Percentiles rank a stretch among this genome's conserved stretches.
phyloP scores from a whole-genome alignment of 148 eudicot genomes.

The Chenopodium berlandieri region DNA sequence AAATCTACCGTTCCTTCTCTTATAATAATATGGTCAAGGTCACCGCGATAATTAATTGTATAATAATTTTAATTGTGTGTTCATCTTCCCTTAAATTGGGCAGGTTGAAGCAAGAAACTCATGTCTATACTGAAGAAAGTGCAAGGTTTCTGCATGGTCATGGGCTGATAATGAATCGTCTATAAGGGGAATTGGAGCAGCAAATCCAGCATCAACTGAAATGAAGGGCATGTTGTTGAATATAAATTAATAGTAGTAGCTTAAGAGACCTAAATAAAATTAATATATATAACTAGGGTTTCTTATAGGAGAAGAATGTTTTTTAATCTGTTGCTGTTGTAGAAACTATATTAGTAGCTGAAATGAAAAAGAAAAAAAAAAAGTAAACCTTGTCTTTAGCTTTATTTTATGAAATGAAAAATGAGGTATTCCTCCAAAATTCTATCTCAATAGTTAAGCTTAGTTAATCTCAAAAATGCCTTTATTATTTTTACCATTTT shows the following conservation, averaged over 20 bases:
- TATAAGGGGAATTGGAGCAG: conserved; percentile 17
- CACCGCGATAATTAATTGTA: too few relatives aligned
- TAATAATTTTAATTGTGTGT: not conserved
- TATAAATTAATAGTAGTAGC: not conserved
- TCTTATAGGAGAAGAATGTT: not conserved
- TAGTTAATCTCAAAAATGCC: too few relatives aligned
- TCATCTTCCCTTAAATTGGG: not conserved
- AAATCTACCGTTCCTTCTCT: too few relatives aligned
- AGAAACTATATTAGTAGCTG: not conserved
- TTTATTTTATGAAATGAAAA: not conserved
- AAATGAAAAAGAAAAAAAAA: not conserved
- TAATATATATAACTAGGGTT: not conserved
- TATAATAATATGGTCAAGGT: too few relatives aligned
- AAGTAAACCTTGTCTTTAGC: not conserved
- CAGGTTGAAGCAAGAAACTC: conserved; percentile 70
- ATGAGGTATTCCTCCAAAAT: not conserved
- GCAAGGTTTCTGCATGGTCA: conserved; percentile 76
- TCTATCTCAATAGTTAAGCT: not conserved
- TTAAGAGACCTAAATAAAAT: not conserved
- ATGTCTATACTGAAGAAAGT: conserved; percentile 67
- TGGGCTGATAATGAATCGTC: conserved; percentile 44
- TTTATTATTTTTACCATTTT: too few relatives aligned
- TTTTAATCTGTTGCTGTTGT: not conserved
- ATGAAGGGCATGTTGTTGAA: not conserved
- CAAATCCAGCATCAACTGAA: conserved; percentile 5